A percentile compares a stretch with the other conserved stretches of the same genome.
These are phyloP conservation scores for Volvox carteri DNA, from an alignment of 163 green algal species.

Conservation along the genomic window DNA sequence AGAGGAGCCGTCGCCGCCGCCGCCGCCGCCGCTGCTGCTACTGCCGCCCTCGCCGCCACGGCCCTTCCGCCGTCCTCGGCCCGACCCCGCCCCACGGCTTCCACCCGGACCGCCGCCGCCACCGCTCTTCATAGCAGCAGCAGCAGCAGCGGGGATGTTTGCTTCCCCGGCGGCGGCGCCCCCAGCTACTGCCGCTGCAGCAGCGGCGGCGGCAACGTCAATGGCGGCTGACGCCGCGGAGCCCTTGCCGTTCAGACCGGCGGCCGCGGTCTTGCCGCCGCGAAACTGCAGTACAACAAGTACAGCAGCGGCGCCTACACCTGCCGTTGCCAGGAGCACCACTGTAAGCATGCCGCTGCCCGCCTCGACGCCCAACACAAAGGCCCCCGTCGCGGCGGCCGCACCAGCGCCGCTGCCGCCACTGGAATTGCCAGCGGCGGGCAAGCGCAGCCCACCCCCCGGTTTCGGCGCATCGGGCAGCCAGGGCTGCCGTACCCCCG, in stretches of 20 bases:
- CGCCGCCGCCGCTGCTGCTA: background rate
- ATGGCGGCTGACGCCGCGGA: background rate
- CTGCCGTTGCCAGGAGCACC: background rate
- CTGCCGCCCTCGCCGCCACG: background rate
- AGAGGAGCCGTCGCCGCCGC: background rate
- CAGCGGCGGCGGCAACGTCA: background rate
- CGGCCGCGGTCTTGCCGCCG: background rate
- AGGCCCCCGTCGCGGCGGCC: background rate
- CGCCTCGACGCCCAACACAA: background rate
- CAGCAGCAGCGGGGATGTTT: background rate
- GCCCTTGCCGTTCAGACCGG: background rate
- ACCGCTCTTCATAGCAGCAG: background rate
- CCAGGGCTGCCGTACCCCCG: background rate
- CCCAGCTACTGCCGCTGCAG: background rate
- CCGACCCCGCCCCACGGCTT: background rate
- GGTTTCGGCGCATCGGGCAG: slow-evolving; percentile 26
- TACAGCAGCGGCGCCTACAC: background rate
- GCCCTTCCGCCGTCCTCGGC: background rate
- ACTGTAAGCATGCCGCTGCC: background rate
- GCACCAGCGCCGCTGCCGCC: background rate
- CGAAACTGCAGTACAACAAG: background rate
- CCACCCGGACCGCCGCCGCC: background rate
- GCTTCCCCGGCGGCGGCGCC: background rate
- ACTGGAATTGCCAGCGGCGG: background rate
- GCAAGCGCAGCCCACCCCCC: background rate